Evolutionary conservation across 78 protist species (phyloP).

Genomic region (Dictyostelium discoideum): DNA sequence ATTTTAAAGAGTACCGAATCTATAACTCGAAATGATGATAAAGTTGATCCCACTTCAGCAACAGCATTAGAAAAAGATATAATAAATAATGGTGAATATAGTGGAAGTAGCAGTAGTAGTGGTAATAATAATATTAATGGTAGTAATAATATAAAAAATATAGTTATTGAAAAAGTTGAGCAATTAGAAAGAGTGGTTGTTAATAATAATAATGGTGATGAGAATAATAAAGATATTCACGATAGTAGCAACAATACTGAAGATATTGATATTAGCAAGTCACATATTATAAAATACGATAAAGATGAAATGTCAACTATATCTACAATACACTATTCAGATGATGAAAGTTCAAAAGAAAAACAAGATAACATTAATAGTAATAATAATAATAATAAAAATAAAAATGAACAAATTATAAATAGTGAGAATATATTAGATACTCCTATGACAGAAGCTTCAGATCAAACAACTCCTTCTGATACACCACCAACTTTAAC

Average conservation of each 20-base stretch:
- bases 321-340: background rate
- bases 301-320: background rate
- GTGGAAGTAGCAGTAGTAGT: background rate
- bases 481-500: background rate
- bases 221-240: background rate
- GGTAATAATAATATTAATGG: background rate
- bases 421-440: background rate
- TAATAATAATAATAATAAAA: background rate
- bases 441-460: conserved; percentile 8
- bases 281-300: background rate
- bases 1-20: background rate
- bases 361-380: background rate
- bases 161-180: background rate
- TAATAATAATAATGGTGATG: background rate
- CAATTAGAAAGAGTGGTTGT: background rate
- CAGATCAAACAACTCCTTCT: background rate
- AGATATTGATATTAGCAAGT: background rate
- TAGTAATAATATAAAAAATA: background rate
- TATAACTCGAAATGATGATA: background rate
- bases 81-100: background rate
- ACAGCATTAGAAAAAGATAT: background rate
- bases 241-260: background rate
- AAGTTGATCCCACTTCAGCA: background rate
- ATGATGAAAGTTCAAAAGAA: background rate
- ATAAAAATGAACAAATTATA: background rate